Evolutionary conservation across 2,329 filamentous ascomycete genomes (phyloP).

Genomic region (Rhynchosporium graminicola): DNA sequence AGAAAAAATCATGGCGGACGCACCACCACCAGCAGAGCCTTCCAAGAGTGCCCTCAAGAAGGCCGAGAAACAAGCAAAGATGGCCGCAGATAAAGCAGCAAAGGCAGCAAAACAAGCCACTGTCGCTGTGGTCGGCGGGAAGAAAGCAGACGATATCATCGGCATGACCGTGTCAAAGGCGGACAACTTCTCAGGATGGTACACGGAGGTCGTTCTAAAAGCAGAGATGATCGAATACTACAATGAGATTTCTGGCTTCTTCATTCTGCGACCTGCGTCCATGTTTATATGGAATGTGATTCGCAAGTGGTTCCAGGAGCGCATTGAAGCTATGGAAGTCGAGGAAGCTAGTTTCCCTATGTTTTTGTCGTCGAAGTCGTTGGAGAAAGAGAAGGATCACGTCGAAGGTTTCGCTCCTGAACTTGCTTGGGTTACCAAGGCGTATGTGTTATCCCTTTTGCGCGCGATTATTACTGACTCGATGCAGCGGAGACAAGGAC

Average conservation of each 20-base stretch:
- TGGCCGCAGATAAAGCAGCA: constrained; percentile 61
- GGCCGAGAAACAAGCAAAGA: constrained; percentile 63
- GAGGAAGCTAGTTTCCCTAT: constrained; percentile 97
- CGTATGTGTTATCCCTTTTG: constrained; percentile 50
- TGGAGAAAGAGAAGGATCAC: constrained; percentile 82
- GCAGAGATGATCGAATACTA: constrained; percentile 98
- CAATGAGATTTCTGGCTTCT: constrained; percentile 88
- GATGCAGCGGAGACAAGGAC: constrained; percentile 77
- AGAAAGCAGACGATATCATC: constrained; percentile 70
- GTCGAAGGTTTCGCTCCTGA: constrained; percentile 98
- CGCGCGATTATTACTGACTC: constrained; percentile 32
- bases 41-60: constrained; percentile 68
- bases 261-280: constrained; percentile 76
- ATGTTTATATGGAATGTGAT: constrained; percentile 70
- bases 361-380: constrained; percentile 88
- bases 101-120: constrained; percentile 60
- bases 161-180: constrained; percentile 86
- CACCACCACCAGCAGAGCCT: constrained; percentile 37
- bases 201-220: constrained; percentile 96
- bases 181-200: constrained; percentile 91
- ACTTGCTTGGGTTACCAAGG: constrained; percentile 85
- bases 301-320: constrained; percentile 66
- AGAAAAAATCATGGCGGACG: constrained; percentile 31
- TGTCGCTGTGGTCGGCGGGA: constrained; percentile 56
- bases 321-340: constrained; percentile 88